Evolutionary conservation across 148 eudicot genomes (phyloP), one percentile per base, ranked within the genome.

Genomic region (Persicaria tinctoria): DNA sequence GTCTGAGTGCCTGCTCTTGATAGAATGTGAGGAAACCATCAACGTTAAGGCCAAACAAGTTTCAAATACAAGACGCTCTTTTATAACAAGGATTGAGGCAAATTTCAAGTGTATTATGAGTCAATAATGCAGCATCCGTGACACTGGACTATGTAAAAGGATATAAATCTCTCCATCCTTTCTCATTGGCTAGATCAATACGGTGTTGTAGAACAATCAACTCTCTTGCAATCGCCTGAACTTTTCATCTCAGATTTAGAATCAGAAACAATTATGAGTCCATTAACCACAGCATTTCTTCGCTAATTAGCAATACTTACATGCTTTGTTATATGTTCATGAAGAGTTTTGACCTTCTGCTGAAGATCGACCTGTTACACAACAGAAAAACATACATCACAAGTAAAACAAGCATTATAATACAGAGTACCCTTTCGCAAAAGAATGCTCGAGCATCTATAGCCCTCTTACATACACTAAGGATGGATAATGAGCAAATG

Each of bases 151-250:
- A 4, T 32, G 56, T 47, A 53, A 45, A 45, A 32, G 92, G 92
- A 88, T 90, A 88, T 90, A 83, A 81, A 77, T 44, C 77, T 83
- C 90, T 82, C 74, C 90, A 74, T 71, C 92, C 95, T 82, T 88
- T 90, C 82, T 90, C 95, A 85, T 88, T 88, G 51, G 92, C 92
- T 20, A 50, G 82, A 79, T 90, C 95, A 78, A 90, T 90, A 79
- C 84, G 90, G 76, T 78, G 74, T 75, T 79, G 82, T 74, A 90
- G 74, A 48, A 75, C 45, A 49, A 73, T 75, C 72, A 90, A 80
- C 78, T 88, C 87, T 75, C 78, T 82, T 75, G 48, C 55, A 76
- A 90, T 88, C 79, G 82, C 82, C 92, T 90, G 82, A 79, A 71
- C 8, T 63, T 49, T 76, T 41, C 44, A n/a, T 41, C 68, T n/a